Evolutionary conservation across 225 moss, liverwort and hornwort species (phyloP), one percentile per base, ranked within the genome.

Genomic region (Marchantia paleacea): DNA sequence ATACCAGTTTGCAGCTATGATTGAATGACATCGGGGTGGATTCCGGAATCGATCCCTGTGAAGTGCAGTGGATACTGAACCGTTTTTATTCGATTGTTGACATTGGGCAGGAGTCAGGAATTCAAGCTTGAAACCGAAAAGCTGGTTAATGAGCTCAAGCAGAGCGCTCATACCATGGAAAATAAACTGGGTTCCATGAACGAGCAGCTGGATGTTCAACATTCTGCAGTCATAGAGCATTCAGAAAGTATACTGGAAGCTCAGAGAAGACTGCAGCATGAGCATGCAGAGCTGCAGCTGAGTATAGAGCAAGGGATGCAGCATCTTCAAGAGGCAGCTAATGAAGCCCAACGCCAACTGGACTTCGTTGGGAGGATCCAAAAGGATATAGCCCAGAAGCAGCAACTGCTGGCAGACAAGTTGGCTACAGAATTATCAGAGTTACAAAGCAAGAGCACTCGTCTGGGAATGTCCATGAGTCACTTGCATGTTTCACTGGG

Each of bases 71-170:
- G 31, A 8, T 39, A 6, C 39, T 69, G 69, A 69, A 18, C 68
- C 15, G 13, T 47, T 69, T 25, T 29, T 67, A 26, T 67, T 67
- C 47, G 47, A 49, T 57, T 19, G 57, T 39, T n/a, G 65, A 51
- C 47, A 54, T 13, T 85, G 28, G 52, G 52, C 87, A 97, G 97
- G 87, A 93, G 95, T 76, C 91, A 99, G 88, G 92, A 88, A 65
- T 99, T 99, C 75, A 95, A 93, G 83, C 81, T 82, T 49, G 95
- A 99, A 81, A 99, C 95, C 19, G 93, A 99, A 69, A 83, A 84
- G 1, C 85, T 99, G 55, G 89, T 99, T 49, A 95, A 99, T 60
- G 92, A 95, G 39, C 89, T 99, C 14, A 94, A 95, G 79, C 81
- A 84, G 25, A 87, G 87, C 74, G 95, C 93, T 15, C 89, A 99